phyloP scores from a whole-genome alignment of 176 grass and related monocot genomes.

The Carex littledalei region DNA sequence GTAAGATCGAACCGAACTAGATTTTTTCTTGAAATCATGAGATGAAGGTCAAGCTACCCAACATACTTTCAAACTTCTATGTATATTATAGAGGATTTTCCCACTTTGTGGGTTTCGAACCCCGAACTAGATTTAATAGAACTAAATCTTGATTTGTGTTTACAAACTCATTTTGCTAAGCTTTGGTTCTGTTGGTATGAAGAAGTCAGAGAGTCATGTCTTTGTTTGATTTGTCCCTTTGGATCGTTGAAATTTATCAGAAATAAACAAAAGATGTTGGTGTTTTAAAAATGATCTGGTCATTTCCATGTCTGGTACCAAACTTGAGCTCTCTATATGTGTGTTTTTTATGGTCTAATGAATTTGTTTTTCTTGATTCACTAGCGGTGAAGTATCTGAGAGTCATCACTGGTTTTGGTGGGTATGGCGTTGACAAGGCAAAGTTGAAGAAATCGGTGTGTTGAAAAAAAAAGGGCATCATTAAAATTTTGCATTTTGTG shows the following conservation, averaged over 20 bases:
- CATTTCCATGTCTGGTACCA: background rate
- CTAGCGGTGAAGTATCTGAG: conserved; percentile 63
- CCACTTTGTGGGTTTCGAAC: no score
- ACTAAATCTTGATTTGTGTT: no score
- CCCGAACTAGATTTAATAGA: background rate
- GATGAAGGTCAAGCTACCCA: no score
- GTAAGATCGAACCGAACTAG: no score
- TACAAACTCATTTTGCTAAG: no score
- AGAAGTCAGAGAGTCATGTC: background rate
- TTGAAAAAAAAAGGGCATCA: background rate
- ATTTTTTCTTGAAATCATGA: no score
- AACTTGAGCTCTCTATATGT: background rate
- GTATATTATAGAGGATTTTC: no score
- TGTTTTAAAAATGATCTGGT: background rate
- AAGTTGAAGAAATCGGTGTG: conserved; percentile 75
- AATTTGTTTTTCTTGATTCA: conserved; percentile 3
- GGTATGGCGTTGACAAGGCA: conserved; percentile 62
- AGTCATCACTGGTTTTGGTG: conserved; percentile 85
- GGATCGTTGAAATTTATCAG: background rate
- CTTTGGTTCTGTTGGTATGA: background rate
- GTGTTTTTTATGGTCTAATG: conserved; percentile 23
- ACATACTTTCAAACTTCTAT: no score
- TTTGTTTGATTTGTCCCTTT: background rate
- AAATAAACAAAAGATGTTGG: background rate
- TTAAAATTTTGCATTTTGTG: no score